phyloP scores from a whole-genome alignment of 805 yeast species.

The Wickerhamiella alocasiicola region DNA sequence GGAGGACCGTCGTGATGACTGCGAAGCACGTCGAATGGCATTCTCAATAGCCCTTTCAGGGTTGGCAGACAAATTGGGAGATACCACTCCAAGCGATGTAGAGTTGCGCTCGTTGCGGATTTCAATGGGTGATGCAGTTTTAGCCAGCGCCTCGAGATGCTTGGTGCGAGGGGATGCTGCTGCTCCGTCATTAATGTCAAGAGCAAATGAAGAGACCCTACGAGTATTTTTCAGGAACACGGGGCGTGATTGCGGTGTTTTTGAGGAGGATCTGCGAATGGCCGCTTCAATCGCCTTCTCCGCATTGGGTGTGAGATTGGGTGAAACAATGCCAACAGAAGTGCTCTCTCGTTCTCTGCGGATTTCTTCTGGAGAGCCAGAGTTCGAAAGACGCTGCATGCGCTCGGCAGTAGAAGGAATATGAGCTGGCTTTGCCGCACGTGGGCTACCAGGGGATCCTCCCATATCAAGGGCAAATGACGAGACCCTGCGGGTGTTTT shows the following conservation, averaged over 20 bases:
- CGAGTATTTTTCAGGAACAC: no score
- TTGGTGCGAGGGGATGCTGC: not conserved
- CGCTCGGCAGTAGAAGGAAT: no score
- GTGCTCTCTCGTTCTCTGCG: constrained; percentile 8
- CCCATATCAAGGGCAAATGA: no score
- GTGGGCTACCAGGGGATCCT: not conserved
- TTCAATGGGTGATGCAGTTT: not conserved
- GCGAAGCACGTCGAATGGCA: constrained; percentile 6
- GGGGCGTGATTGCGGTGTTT: no score
- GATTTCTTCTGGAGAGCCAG: not conserved
- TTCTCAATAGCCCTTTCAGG: not conserved
- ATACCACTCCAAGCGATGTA: not conserved
- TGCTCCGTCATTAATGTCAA: no score
- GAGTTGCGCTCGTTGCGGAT: constrained; percentile 7
- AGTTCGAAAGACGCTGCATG: not conserved
- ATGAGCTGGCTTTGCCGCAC: no score
- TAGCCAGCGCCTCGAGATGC: not conserved
- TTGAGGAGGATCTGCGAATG: constrained; percentile 3
- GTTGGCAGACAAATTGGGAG: not conserved
- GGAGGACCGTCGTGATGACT: not conserved
- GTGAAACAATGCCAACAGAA: not conserved
- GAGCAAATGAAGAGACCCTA: no score
- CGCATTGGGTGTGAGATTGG: not conserved
- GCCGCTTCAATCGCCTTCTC: constrained; percentile 3
- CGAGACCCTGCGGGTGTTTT: no score